A percentile compares a stretch with the other conserved stretches of the same genome.
Conservation (phyloP, 1,284 basidiomycete genomes). For the Sanghuangporus weigelae region DNA sequence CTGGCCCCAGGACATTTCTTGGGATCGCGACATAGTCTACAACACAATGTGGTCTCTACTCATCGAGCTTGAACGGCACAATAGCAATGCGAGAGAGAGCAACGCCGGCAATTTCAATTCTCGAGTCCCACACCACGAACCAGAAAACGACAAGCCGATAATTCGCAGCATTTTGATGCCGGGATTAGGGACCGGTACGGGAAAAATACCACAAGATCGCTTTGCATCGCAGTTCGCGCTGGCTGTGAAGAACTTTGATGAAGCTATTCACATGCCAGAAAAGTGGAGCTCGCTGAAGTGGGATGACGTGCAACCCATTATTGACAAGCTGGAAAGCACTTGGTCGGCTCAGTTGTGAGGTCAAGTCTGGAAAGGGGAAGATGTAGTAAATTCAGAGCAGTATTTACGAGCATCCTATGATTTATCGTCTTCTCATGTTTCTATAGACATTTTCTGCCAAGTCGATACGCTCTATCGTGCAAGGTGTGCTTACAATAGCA, state of each 20-base stretch:
- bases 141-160: background rate
- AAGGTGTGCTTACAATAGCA: background rate
- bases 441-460: background rate
- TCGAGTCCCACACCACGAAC: background rate
- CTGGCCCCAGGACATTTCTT: conserved; percentile 20
- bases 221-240: conserved; percentile 24
- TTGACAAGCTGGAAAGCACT: background rate
- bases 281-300: conserved; percentile 8
- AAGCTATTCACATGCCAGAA: background rate
- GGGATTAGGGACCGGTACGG: conserved; percentile 24
- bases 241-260: conserved; percentile 21
- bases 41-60: conserved; percentile 23
- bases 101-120: background rate
- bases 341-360: background rate
- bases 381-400: background rate
- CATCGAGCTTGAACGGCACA: conserved; percentile 20
- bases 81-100: conserved; percentile 2
- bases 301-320: background rate
- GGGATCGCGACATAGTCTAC: conserved; percentile 24
- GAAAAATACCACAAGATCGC: conserved; percentile 16
- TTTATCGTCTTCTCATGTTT: background rate
- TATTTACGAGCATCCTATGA: background rate
- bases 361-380: background rate
- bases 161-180: conserved; percentile 25
- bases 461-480: background rate